Conservation (phyloP, 140 eudicot species). For the Eryngium alpinum region DNA sequence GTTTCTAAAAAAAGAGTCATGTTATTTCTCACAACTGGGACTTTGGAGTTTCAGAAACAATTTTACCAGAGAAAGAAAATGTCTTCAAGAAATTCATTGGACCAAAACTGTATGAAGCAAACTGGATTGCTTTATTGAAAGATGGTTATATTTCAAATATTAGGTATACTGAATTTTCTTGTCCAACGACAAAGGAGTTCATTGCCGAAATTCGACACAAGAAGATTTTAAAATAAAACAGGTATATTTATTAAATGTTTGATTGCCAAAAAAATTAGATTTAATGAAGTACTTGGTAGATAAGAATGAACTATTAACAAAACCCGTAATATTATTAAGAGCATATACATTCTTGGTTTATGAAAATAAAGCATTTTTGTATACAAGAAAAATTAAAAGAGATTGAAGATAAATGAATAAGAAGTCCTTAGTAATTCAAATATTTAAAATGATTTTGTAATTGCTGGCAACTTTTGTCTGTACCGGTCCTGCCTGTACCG, state of each 20-base stretch:
- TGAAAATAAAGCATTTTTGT: too few species aligned
- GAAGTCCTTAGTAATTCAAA: not conserved
- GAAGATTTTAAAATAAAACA: slow-evolving; percentile 89
- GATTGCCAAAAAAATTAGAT: not conserved
- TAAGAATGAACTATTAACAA: not conserved
- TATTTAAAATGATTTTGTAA: not conserved
- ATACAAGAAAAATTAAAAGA: not conserved
- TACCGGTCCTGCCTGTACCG: too few species aligned
- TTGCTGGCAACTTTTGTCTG: not conserved
- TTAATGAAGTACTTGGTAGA: not conserved
- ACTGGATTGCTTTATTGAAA: slow-evolving; percentile 92
- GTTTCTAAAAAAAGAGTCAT: too few species aligned
- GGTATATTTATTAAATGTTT: slow-evolving; percentile 30
- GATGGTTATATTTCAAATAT: slow-evolving; percentile 96
- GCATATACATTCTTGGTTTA: too few species aligned
- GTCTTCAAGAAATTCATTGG: too few species aligned
- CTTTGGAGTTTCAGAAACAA: slow-evolving; percentile 55
- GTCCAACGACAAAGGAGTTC: slow-evolving; percentile 99
- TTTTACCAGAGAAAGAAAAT: slow-evolving; percentile 96
- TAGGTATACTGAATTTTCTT: slow-evolving; percentile 99
- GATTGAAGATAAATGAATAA: not conserved
- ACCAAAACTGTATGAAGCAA: slow-evolving; percentile 91
- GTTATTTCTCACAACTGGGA: too few species aligned
- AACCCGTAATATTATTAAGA: not conserved
- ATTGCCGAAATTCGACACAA: slow-evolving; percentile 79